These are phyloP conservation scores for Ganoderma leucocontextum DNA, from an alignment of 1,284 basidiomycete genomes.

Conservation along the genomic window DNA sequence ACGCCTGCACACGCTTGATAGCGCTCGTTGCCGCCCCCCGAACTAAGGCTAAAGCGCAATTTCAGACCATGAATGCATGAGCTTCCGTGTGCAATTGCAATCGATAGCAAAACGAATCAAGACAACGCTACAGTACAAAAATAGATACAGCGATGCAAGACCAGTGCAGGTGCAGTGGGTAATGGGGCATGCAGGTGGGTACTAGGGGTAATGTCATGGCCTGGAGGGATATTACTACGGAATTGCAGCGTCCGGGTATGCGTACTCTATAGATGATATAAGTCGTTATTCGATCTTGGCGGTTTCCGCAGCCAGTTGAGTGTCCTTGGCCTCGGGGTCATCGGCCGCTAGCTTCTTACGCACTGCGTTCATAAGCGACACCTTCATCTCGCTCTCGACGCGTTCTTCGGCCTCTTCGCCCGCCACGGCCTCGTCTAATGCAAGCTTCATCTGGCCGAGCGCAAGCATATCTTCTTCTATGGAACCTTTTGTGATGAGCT, in stretches of 20 bases:
- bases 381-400: constrained; percentile 83
- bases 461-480: constrained; percentile 97
- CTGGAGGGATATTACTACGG: constrained; percentile 10
- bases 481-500: constrained; percentile 91
- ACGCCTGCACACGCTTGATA: no score
- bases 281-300: constrained; percentile 16
- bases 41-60: background rate
- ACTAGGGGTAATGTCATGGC: background rate
- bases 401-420: constrained; percentile 70
- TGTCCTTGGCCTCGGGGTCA: constrained; percentile 32
- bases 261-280: constrained; percentile 22
- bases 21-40: no score
- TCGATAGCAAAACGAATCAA: constrained; percentile 28
- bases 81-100: constrained; percentile 22
- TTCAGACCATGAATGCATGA: background rate
- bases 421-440: constrained; percentile 92
- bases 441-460: constrained; percentile 91
- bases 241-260: constrained; percentile 11
- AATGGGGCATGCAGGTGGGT: background rate
- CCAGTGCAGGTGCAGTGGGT: background rate
- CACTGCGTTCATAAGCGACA: constrained; percentile 81
- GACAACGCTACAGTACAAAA: constrained; percentile 32
- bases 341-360: constrained; percentile 71
- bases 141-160: constrained; percentile 33
- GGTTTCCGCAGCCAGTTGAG: background rate